These are phyloP conservation scores for Epichloe sibirici DNA, from an alignment of 2,329 filamentous ascomycete species.

Conservation along the genomic window DNA sequence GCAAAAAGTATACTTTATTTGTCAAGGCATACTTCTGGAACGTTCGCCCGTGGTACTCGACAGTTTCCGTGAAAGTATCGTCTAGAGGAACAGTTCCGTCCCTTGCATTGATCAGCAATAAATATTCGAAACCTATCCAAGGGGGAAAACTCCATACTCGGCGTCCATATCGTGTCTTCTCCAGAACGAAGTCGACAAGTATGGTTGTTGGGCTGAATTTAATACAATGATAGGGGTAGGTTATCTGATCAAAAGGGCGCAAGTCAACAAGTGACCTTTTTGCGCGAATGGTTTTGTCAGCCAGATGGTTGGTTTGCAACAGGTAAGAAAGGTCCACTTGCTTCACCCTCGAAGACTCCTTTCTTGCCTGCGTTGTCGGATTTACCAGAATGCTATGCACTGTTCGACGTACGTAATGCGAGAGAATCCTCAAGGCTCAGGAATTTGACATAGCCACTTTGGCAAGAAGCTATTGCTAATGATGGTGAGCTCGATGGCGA, in stretches of 20 bases:
- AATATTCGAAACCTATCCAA: background rate
- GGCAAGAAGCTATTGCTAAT: background rate
- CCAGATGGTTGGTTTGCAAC: slow-evolving; percentile 1
- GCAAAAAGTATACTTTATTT: slow-evolving; percentile 53
- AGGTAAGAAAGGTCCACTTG: background rate
- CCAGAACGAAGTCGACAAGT: background rate
- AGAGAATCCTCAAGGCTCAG: background rate
- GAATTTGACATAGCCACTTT: background rate
- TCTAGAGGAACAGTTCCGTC: slow-evolving; percentile 43
- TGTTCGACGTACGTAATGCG: too few relatives aligned
- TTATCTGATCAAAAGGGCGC: background rate
- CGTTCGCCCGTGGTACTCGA: slow-evolving; percentile 48
- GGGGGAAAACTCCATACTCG: slow-evolving; percentile 18
- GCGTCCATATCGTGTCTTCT: slow-evolving; percentile 14
- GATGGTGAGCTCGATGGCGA: background rate
- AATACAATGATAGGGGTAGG: background rate
- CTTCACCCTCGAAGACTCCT: too few relatives aligned
- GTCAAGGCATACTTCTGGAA: slow-evolving; percentile 57
- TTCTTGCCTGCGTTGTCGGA: too few relatives aligned
- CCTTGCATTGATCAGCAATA: slow-evolving; percentile 19
- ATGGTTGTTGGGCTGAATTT: background rate
- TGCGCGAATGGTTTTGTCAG: background rate
- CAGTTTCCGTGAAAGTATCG: slow-evolving; percentile 43
- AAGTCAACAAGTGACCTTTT: background rate
- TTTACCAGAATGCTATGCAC: too few relatives aligned